phyloP scores from a whole-genome alignment of 2,329 filamentous ascomycete genomes.

The Monilinia laxa region DNA sequence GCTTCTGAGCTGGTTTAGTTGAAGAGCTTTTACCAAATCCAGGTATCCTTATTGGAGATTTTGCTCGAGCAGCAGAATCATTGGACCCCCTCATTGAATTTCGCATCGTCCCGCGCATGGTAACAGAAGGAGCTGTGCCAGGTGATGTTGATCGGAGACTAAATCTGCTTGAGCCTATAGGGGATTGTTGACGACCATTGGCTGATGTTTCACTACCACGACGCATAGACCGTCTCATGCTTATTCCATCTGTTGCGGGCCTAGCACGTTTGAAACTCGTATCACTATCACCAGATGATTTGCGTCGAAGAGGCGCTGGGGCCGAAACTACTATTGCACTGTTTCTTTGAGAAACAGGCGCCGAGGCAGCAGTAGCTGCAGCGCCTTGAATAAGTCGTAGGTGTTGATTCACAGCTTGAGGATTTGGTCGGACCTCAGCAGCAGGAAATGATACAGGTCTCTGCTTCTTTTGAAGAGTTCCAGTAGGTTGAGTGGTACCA shows the following conservation, averaged over 20 bases:
- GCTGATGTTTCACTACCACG: constrained; percentile 38
- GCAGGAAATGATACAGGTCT: constrained; percentile 37
- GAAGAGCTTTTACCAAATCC: constrained; percentile 34
- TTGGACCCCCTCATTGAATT: constrained; percentile 41
- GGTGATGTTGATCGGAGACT: constrained; percentile 72
- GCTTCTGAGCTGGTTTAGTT: constrained; percentile 27
- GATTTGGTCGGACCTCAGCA: constrained; percentile 26
- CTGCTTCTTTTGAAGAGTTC: constrained; percentile 42
- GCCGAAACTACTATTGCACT: constrained; percentile 9
- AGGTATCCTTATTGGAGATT: constrained; percentile 28
- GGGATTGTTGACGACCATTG: constrained; percentile 40
- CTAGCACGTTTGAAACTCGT: constrained; percentile 77
- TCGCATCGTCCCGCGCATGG: constrained; percentile 41
- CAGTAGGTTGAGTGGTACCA: constrained; percentile 32
- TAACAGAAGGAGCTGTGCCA: constrained; percentile 47
- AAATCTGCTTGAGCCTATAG: constrained; percentile 57
- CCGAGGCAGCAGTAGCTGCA: constrained; percentile 29
- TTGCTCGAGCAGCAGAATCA: constrained; percentile 26
- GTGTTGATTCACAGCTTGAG: constrained; percentile 31
- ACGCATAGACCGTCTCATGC: constrained; percentile 75
- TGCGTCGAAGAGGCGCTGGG: constrained; percentile 48
- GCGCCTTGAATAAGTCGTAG: constrained; percentile 31
- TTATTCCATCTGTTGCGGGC: constrained; percentile 50
- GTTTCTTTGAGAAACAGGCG: constrained; percentile 18
- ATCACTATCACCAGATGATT: constrained; percentile 65